Percentiles rank a stretch among this genome's conserved stretches.
phyloP scores from a whole-genome alignment of 2,329 filamentous ascomycete genomes.

The Parascedosporium putredinis region DNA sequence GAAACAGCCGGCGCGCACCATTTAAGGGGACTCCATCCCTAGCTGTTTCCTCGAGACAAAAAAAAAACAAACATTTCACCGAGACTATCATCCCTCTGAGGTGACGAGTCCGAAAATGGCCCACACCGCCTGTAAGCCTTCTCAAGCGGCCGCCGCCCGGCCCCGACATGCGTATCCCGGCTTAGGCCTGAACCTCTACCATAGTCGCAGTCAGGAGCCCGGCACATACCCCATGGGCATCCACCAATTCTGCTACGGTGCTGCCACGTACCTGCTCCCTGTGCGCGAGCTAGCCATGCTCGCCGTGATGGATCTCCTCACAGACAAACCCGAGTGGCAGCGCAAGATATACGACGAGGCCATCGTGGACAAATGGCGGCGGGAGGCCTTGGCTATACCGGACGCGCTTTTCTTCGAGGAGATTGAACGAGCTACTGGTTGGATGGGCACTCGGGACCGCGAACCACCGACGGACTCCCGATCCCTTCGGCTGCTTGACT shows the following conservation, averaged over 20 bases:
- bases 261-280: not conserved
- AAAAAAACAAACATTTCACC: too few relatives aligned
- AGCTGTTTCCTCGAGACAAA: too few relatives aligned
- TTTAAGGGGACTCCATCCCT: too few relatives aligned
- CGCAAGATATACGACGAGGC: constrained; percentile 14
- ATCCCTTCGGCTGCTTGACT: too few relatives aligned
- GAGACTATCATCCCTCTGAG: too few relatives aligned
- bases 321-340: constrained; percentile 18
- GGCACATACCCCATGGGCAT: not conserved
- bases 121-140: too few relatives aligned
- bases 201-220: not conserved
- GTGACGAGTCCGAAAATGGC: too few relatives aligned
- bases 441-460: too few relatives aligned
- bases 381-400: constrained; percentile 10
- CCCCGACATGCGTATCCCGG: not conserved
- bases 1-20: too few relatives aligned
- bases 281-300: constrained; percentile 17
- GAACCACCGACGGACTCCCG: too few relatives aligned
- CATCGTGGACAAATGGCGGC: constrained; percentile 14
- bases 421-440: not conserved
- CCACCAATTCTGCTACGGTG: not conserved
- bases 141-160: too few relatives aligned
- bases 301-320: constrained; percentile 17
- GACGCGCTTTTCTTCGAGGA: not conserved
- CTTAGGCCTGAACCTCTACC: not conserved